These are phyloP conservation scores for Phenoliferia sp. DNA, from an alignment of 1,284 basidiomycete species.

Conservation along the genomic window DNA sequence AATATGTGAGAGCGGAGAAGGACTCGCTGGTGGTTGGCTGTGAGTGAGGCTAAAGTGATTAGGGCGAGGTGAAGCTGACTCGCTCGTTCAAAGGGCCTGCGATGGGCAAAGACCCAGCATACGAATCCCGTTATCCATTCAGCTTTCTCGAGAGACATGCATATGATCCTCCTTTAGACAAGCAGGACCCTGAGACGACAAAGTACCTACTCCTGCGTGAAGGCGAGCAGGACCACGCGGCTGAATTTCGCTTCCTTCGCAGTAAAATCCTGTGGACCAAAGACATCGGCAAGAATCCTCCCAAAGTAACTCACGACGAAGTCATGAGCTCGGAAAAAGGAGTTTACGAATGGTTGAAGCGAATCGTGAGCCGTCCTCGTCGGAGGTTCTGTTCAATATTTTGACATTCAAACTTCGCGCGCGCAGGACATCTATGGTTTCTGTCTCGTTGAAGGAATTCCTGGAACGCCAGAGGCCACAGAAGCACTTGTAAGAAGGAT, in stretches of 20 bases:
- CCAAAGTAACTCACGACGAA: slow-evolving; percentile 67
- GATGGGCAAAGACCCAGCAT: slow-evolving; percentile 9
- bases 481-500: slow-evolving; percentile 72
- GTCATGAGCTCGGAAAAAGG: slow-evolving; percentile 68
- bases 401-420: not conserved
- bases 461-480: slow-evolving; percentile 74
- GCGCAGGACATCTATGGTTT: slow-evolving; percentile 77
- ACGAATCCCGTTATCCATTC: slow-evolving; percentile 76
- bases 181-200: slow-evolving; percentile 26
- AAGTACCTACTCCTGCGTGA: not conserved
- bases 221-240: not conserved
- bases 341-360: slow-evolving; percentile 72
- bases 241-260: not conserved
- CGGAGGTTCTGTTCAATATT: no score
- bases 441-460: slow-evolving; percentile 78
- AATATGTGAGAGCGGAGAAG: slow-evolving; percentile 55
- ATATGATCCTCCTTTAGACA: slow-evolving; percentile 59
- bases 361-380: slow-evolving; percentile 61
- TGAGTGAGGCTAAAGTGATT: slow-evolving; percentile 42
- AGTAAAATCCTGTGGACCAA: slow-evolving; percentile 77
- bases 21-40: slow-evolving; percentile 67
- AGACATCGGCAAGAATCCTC: slow-evolving; percentile 68
- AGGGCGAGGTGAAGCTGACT: not conserved
- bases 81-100: slow-evolving; percentile 22
- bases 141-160: slow-evolving; percentile 69